phyloP scores from a whole-genome alignment of 1,284 basidiomycete species.

The Cutaneotrichosporon cutaneum region DNA sequence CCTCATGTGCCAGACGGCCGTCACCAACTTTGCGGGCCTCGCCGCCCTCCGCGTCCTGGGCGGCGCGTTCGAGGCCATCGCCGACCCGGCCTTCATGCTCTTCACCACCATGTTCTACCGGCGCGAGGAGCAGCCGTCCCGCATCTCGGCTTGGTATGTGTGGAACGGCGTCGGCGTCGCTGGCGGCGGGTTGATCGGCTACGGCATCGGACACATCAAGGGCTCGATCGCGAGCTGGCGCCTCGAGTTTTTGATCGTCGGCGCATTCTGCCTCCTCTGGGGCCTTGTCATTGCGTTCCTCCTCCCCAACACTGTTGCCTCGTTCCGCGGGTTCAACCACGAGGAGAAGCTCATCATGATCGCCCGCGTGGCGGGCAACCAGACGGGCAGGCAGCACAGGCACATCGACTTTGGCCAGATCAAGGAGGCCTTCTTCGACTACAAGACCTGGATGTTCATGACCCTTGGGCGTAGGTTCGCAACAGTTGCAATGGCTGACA shows the following conservation, averaged over 20 bases:
- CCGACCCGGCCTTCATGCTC: slow-evolving; percentile 48
- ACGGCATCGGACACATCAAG: slow-evolving; percentile 49
- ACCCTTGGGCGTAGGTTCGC: not conserved
- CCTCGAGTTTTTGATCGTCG: slow-evolving; percentile 53
- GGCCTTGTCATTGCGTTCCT: slow-evolving; percentile 41
- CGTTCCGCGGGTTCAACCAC: slow-evolving; percentile 45
- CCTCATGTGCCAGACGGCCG: slow-evolving; percentile 53
- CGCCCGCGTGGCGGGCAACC: slow-evolving; percentile 50
- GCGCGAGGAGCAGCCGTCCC: slow-evolving; percentile 47
- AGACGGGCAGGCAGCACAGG: slow-evolving; percentile 53
- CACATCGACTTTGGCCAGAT: slow-evolving; percentile 53
- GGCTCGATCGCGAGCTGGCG: slow-evolving; percentile 48
- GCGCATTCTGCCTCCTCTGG: slow-evolving; percentile 48
- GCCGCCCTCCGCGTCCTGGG: slow-evolving; percentile 55
- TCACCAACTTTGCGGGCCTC: slow-evolving; percentile 54
- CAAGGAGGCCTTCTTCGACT: slow-evolving; percentile 50
- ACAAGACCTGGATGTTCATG: slow-evolving; percentile 42
- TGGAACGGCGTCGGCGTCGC: slow-evolving; percentile 52
- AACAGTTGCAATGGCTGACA: not conserved
- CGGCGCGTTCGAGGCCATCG: slow-evolving; percentile 55
- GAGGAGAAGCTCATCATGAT: slow-evolving; percentile 54
- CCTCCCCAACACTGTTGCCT: slow-evolving; percentile 50
- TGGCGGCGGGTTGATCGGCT: slow-evolving; percentile 44
- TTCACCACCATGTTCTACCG: slow-evolving; percentile 50
- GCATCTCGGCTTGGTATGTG: slow-evolving; percentile 49